Evolutionary conservation across 306 rosid species (phyloP).

Genomic region (Luffa aegyptiaca): DNA sequence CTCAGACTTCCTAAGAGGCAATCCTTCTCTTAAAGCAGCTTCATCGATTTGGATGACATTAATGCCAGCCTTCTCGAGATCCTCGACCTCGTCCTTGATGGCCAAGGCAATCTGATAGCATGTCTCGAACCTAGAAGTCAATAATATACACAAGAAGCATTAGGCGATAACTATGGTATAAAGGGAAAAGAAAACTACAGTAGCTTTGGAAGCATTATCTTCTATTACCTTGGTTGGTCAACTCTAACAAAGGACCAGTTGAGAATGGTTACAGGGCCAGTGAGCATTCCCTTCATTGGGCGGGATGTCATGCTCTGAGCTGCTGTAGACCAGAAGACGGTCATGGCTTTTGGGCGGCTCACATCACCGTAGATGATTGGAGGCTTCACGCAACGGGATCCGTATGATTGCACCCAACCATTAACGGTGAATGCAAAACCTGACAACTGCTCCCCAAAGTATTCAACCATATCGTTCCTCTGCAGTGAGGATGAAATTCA

Average conservation of each 20-base stretch:
- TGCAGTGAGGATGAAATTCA: conserved; percentile 12
- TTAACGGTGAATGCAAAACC: conserved; percentile 82
- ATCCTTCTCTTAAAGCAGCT: conserved; percentile 85
- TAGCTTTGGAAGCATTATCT: neutral
- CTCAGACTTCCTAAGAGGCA: conserved; percentile 71
- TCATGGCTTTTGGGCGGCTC: conserved; percentile 86
- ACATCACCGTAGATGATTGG: conserved; percentile 83
- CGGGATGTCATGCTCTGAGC: conserved; percentile 78
- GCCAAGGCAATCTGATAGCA: conserved; percentile 92
- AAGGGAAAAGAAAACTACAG: neutral
- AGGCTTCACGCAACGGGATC: conserved; percentile 81
- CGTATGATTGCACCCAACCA: conserved; percentile 91
- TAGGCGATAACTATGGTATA: neutral
- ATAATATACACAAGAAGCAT: neutral
- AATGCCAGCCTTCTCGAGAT: conserved; percentile 73
- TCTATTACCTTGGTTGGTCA: conserved; percentile 67
- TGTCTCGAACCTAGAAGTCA: conserved; percentile 47
- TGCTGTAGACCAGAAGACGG: conserved; percentile 79
- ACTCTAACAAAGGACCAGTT: conserved; percentile 86
- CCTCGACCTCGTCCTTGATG: conserved; percentile 83
- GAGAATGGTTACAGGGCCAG: conserved; percentile 81
- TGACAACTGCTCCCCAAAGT: conserved; percentile 82
- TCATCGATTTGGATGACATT: conserved; percentile 78
- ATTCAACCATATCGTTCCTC: conserved; percentile 95
- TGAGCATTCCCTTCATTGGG: conserved; percentile 90